Evolutionary conservation across 176 grass and related monocot genomes (phyloP), one percentile per base, ranked within the genome.

Genomic region (Zoysia japonica): DNA sequence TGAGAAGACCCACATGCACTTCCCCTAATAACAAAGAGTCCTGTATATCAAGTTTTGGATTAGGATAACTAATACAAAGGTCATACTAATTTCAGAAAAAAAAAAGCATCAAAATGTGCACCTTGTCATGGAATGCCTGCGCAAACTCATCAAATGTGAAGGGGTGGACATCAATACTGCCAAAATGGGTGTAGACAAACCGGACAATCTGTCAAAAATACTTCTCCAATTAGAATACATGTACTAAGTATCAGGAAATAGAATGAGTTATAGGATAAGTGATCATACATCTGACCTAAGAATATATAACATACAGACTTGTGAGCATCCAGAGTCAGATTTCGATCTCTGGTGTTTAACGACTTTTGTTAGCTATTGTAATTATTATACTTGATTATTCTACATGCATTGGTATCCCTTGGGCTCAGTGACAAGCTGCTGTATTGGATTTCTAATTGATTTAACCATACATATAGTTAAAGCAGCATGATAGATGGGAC

Each of bases 71-170:
- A 78, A 82, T 38, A 74, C 7, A 65, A 65, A 67, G 52, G 74
- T 41, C 46, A 72, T 86, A 17, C 43, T 41, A 71, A 67, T 82
- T 64, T 40, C 56, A 74, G 43, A 47, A 11, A 73, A 47, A 11
- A 73, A 61, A 55, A 48, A 13, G 49, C 8, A 37, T 61, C 2
- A 85, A 73, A 68, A 68, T 28, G 11, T 54, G 65, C 47, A 98
- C 96, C 96, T 99, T 99, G 67, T 95, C 96, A 82, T 95, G 96
- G 78, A 99, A 96, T 67, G 92, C 88, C 75, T 96, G 92, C 9
- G 67, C 86, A 86, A 99, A 95, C 86, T 96, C 96, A 77, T 99
- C 96, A 84, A 99, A 71, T 68, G 90, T 96, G 55, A 99, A 99
- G 19, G 88, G 72, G 53, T 80, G 35, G 62, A 91, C 69, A 91